phyloP scores from a whole-genome alignment of 495 filamentous ascomycete species.

The Rostrohypoxylon terebratum region DNA sequence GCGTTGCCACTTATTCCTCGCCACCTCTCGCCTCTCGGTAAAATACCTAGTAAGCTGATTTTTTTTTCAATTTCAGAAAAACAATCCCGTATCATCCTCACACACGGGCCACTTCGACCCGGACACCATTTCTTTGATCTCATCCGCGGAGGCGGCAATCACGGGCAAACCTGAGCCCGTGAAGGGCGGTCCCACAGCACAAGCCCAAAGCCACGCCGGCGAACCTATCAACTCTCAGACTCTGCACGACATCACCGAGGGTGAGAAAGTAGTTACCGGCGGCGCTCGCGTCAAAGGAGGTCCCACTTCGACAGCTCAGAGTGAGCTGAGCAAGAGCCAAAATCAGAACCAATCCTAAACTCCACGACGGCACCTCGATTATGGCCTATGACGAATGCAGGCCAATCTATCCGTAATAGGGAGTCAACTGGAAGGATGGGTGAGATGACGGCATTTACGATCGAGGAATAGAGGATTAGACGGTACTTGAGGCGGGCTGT shows the following conservation, averaged over 20 bases:
- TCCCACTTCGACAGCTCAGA: slow-evolving; percentile 48
- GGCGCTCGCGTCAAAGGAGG: slow-evolving; percentile 45
- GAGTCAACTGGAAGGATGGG: background rate
- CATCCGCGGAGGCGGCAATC: slow-evolving; percentile 33
- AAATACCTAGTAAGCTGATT: background rate
- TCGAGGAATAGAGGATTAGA: background rate
- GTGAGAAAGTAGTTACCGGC: slow-evolving; percentile 43
- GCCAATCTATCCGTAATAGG: background rate
- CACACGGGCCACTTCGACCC: slow-evolving; percentile 45
- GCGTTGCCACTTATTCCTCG: background rate
- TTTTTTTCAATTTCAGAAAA: slow-evolving; percentile 5
- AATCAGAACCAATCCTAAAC: slow-evolving; percentile 13
- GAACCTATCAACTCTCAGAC: slow-evolving; percentile 39
- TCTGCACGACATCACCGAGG: slow-evolving; percentile 50
- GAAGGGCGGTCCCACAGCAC: slow-evolving; percentile 47
- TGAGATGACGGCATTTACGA: background rate
- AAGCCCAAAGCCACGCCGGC: slow-evolving; percentile 45
- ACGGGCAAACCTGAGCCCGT: slow-evolving; percentile 29
- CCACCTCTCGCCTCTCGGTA: background rate
- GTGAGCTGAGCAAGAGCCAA: slow-evolving; percentile 45
- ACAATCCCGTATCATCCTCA: slow-evolving; percentile 2
- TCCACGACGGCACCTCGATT: background rate
- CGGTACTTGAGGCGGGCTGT: background rate
- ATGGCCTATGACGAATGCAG: background rate
- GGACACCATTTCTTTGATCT: slow-evolving; percentile 44